A percentile compares a stretch with the other conserved stretches of the same genome.
These are phyloP conservation scores for Schizosaccharomyces japonicus DNA, from an alignment of 805 yeast genomes.

Conservation along the genomic window DNA sequence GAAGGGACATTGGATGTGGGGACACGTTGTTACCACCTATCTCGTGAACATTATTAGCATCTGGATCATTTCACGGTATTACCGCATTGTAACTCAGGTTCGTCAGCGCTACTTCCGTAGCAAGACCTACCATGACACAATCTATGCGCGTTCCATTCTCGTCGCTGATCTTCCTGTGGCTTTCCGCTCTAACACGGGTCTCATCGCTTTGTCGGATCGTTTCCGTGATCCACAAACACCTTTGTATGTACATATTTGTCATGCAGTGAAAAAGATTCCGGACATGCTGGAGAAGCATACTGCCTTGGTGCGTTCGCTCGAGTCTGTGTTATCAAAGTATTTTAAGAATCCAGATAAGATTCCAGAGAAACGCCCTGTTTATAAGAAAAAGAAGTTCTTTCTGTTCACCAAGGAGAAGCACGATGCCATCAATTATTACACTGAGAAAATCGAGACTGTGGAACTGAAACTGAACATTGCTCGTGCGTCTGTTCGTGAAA, in stretches of 20 bases:
- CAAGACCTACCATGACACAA: constrained; percentile 11
- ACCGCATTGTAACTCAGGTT: constrained; percentile 12
- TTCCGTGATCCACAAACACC: constrained; percentile 6
- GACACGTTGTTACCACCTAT: constrained; percentile 18
- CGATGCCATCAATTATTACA: constrained; percentile 15
- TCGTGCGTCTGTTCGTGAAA: constrained; percentile 10
- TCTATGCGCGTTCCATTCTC: constrained; percentile 16
- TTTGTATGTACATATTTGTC: constrained; percentile 14
- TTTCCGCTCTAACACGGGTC: constrained; percentile 13
- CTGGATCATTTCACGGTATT: constrained; percentile 14
- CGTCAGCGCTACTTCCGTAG: constrained; percentile 12
- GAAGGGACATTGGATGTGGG: constrained; percentile 14
- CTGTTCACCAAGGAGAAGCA: constrained; percentile 9
- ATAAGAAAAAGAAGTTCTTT: constrained; percentile 8
- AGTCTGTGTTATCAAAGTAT: constrained; percentile 14
- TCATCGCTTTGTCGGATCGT: constrained; percentile 8
- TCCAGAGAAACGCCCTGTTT: constrained; percentile 12
- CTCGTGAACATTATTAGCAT: constrained; percentile 13
- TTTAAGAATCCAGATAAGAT: constrained; percentile 12
- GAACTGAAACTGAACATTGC: constrained; percentile 12
- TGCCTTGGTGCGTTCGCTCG: constrained; percentile 12
- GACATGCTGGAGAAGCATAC: constrained; percentile 13
- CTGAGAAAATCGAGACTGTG: constrained; percentile 8
- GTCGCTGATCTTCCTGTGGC: constrained; percentile 15
- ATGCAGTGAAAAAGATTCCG: constrained; percentile 13